Evolutionary conservation across 331 rosid species (phyloP).

Genomic region (Spiraea crenata): DNA sequence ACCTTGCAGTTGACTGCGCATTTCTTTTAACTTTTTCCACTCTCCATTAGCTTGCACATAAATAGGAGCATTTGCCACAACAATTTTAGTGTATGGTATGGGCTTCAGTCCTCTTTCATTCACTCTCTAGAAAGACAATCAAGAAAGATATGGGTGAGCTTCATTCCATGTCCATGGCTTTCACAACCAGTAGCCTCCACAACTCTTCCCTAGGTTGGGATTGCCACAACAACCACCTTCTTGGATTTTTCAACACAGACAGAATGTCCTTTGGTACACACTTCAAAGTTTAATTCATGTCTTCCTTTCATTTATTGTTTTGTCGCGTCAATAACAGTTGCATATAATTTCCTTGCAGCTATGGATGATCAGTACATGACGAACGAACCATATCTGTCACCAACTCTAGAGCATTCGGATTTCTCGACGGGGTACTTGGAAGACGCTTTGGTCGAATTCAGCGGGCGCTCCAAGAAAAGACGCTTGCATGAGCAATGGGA

Average conservation of each 20-base stretch:
- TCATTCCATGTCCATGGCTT: conserved; percentile 56
- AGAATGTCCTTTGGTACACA: conserved; percentile 58
- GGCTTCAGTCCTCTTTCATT: neutral
- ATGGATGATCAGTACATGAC: conserved; percentile 40
- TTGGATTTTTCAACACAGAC: conserved; percentile 68
- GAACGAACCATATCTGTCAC: conserved; percentile 27
- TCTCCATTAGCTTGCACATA: conserved; percentile 38
- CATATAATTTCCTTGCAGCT: conserved; percentile 24
- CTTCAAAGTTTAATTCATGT: conserved; percentile 24
- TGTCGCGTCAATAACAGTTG: neutral
- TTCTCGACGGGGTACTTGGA: conserved; percentile 87
- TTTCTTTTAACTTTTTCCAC: conserved; percentile 31
- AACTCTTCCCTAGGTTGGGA: conserved; percentile 68
- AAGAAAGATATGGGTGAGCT: conserved; percentile 52
- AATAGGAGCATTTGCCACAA: conserved; percentile 39
- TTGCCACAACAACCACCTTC: conserved; percentile 39
- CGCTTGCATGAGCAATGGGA: conserved; percentile 44
- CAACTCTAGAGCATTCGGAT: conserved; percentile 44
- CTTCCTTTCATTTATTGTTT: conserved; percentile 17
- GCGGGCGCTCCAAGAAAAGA: conserved; percentile 63
- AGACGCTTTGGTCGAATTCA: conserved; percentile 77
- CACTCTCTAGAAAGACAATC: neutral
- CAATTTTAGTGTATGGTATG: conserved; percentile 13
- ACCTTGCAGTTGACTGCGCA: conserved; percentile 70
- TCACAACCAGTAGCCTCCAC: conserved; percentile 46